These are phyloP conservation scores for Tanozyma kutaoensis DNA, from an alignment of 805 yeast genomes.

Conservation along the genomic window DNA sequence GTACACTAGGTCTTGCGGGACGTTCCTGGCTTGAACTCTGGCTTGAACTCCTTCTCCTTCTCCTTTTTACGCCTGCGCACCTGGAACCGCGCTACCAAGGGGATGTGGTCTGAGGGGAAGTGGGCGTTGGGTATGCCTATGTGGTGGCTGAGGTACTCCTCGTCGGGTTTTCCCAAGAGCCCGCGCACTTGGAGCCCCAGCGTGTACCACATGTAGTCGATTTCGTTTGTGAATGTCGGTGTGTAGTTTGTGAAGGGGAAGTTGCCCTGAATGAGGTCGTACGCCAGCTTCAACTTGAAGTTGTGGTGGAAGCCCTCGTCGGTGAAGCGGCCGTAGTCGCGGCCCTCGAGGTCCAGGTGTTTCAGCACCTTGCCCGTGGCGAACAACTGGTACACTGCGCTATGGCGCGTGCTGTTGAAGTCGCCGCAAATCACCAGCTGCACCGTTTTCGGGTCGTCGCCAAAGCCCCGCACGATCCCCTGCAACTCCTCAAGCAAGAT, in stretches of 20 bases:
- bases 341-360: slow-evolving; percentile 72
- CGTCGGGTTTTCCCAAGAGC: slow-evolving; percentile 72
- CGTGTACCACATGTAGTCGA: slow-evolving; percentile 94
- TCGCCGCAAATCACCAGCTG: slow-evolving; percentile 92
- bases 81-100: slow-evolving; percentile 69
- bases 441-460: slow-evolving; percentile 41
- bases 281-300: slow-evolving; percentile 74
- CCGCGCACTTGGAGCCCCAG: slow-evolving; percentile 73
- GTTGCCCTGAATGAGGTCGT: slow-evolving; percentile 64
- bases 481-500: slow-evolving; percentile 82
- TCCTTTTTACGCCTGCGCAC: slow-evolving; percentile 41
- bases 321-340: slow-evolving; percentile 86
- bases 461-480: slow-evolving; percentile 37
- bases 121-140: slow-evolving; percentile 92
- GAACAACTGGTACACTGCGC: slow-evolving; percentile 88
- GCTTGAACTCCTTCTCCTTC: slow-evolving; percentile 29
- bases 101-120: slow-evolving; percentile 90
- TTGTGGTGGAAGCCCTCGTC: slow-evolving; percentile 78
- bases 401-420: slow-evolving; percentile 74
- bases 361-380: slow-evolving; percentile 68
- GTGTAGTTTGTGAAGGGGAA: slow-evolving; percentile 90
- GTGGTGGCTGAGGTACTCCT: slow-evolving; percentile 56
- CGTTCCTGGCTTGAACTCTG: slow-evolving; percentile 27
- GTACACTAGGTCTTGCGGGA: slow-evolving; percentile 23
- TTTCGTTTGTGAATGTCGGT: slow-evolving; percentile 84